Evolutionary conservation across 2,329 filamentous ascomycete species (phyloP).

Genomic region (Calonectria honghensis): DNA sequence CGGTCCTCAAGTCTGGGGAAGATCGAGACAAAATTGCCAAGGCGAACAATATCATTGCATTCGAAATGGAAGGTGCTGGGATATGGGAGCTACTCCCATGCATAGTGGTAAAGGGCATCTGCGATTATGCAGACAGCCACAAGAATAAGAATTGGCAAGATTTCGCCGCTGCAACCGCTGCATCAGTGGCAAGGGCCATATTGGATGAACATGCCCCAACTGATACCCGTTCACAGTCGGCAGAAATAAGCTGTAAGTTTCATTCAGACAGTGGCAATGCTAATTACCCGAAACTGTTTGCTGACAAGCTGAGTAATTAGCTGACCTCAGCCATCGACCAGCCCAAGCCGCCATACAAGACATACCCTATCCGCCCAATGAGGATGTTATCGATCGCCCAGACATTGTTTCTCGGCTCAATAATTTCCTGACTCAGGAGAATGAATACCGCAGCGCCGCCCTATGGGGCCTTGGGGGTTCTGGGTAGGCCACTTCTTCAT

Average conservation of each 20-base stretch:
- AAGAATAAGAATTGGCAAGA: conserved; percentile 36
- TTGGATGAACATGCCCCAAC: not conserved
- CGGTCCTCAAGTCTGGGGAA: conserved; percentile 61
- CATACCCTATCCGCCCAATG: conserved; percentile 16
- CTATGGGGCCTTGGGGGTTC: conserved; percentile 29
- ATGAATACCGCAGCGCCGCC: conserved; percentile 12
- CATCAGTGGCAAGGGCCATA: conserved; percentile 27
- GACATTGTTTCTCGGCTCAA: not conserved
- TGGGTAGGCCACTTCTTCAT: not conserved
- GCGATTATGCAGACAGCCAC: conserved; percentile 37
- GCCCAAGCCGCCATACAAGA: not conserved
- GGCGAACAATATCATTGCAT: conserved; percentile 23
- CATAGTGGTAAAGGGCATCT: conserved; percentile 33
- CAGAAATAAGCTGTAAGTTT: not conserved
- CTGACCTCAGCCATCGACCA: not conserved
- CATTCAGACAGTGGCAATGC: not conserved
- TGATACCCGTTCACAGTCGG: not conserved
- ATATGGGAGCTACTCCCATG: conserved; percentile 32
- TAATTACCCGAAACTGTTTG: no score
- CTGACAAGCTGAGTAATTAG: not conserved
- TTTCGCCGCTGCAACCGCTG: conserved; percentile 33
- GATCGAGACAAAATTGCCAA: conserved; percentile 24
- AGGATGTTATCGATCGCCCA: conserved; percentile 1
- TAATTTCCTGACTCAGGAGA: not conserved
- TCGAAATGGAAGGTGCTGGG: conserved; percentile 40